Conservation (phyloP, 176 grass and related monocot species). For the Typha latifolia region DNA sequence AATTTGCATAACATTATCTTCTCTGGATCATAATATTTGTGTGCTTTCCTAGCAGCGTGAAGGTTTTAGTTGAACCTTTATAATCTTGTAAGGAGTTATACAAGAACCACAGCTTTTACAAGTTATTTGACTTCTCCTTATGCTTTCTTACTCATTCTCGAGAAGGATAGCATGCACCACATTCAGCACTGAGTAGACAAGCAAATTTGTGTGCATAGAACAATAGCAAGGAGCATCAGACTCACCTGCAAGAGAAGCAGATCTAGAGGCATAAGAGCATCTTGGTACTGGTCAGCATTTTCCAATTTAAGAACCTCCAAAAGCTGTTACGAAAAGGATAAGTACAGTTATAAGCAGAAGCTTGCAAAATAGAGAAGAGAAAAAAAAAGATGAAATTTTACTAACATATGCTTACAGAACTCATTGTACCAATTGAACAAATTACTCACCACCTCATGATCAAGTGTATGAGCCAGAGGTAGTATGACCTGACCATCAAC, state of each 20-base stretch:
- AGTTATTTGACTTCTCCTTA: neutral
- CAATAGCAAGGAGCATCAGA: neutral
- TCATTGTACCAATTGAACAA: conserved; percentile 15
- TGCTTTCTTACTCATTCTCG: neutral
- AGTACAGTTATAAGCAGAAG: neutral
- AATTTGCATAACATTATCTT: neutral
- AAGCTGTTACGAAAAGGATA: conserved; percentile 5
- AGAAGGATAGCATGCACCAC: neutral
- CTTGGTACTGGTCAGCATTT: conserved; percentile 5
- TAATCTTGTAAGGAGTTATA: neutral
- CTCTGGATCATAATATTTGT: neutral
- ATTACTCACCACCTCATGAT: conserved; percentile 59
- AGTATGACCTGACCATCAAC: conserved; percentile 62
- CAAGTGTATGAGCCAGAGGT: conserved; percentile 49
- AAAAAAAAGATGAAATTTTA: neutral
- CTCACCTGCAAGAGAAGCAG: conserved; percentile 19
- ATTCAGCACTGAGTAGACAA: neutral
- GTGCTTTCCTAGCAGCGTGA: neutral
- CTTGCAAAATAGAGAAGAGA: neutral
- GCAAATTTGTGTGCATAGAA: neutral
- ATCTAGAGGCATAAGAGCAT: conserved; percentile 5
- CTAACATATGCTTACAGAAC: neutral
- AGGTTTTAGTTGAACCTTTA: neutral
- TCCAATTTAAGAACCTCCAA: conserved; percentile 25
- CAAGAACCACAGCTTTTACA: neutral